phyloP scores from a whole-genome alignment of 495 filamentous ascomycete genomes.

The Amorphotheca resinae region DNA sequence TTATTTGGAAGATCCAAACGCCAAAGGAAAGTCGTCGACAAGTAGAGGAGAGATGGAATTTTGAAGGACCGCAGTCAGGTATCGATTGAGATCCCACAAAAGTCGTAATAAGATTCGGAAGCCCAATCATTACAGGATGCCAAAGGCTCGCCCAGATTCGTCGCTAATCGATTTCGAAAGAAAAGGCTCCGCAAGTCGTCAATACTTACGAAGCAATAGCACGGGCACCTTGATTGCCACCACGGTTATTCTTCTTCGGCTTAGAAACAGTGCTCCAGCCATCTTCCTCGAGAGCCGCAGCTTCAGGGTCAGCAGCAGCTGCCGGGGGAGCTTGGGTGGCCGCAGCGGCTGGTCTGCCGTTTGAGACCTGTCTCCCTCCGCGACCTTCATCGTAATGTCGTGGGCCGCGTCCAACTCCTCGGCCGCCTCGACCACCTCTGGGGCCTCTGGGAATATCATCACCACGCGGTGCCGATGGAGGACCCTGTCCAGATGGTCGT shows the following conservation, averaged over 20 bases:
- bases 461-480: constrained; percentile 23
- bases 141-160: constrained; percentile 11
- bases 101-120: not conserved
- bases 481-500: constrained; percentile 25
- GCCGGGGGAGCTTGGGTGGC: constrained; percentile 25
- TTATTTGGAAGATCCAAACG: constrained; percentile 19
- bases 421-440: constrained; percentile 30
- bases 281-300: constrained; percentile 44
- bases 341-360: constrained; percentile 24
- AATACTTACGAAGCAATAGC: constrained; percentile 17
- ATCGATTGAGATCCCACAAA: no score
- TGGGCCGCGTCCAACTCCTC: constrained; percentile 30
- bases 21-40: constrained; percentile 21
- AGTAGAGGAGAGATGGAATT: no score
- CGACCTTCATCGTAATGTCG: constrained; percentile 24
- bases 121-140: not conserved
- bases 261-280: constrained; percentile 65
- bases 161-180: not conserved
- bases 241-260: constrained; percentile 37
- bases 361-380: constrained; percentile 25
- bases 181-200: not conserved
- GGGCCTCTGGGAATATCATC: constrained; percentile 16
- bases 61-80: no score
- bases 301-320: constrained; percentile 25
- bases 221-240: constrained; percentile 22